These are phyloP conservation scores for Amphichorda felina DNA, from an alignment of 2,329 filamentous ascomycete genomes.

Conservation along the genomic window DNA sequence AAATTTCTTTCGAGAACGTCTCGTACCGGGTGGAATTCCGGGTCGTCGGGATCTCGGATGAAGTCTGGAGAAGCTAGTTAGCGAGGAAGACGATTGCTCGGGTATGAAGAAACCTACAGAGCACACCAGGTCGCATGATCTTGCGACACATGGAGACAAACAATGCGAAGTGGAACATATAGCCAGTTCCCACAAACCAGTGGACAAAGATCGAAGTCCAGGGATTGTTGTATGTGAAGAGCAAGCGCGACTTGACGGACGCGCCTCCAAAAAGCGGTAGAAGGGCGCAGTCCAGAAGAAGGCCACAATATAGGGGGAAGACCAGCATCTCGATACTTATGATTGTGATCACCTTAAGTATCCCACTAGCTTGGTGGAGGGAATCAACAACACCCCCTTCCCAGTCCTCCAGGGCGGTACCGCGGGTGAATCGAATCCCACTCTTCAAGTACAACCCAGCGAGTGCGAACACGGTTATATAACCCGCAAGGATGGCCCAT, in stretches of 20 bases:
- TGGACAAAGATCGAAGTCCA: slow-evolving; percentile 91
- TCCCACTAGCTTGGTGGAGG: slow-evolving; percentile 85
- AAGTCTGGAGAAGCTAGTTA: slow-evolving; percentile 49
- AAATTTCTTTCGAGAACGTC: slow-evolving; percentile 92
- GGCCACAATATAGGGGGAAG: slow-evolving; percentile 90
- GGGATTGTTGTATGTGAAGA: slow-evolving; percentile 69
- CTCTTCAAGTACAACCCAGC: slow-evolving; percentile 72
- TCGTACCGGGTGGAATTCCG: slow-evolving; percentile 93
- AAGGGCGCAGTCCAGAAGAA: slow-evolving; percentile 78
- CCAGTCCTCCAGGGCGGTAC: slow-evolving; percentile 44
- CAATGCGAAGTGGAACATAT: slow-evolving; percentile 99
- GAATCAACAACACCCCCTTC: slow-evolving; percentile 74
- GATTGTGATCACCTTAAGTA: slow-evolving; percentile 95
- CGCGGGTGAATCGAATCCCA: slow-evolving; percentile 54
- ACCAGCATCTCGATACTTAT: slow-evolving; percentile 99
- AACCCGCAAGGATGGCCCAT: slow-evolving; percentile 70
- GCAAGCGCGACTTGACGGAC: slow-evolving; percentile 62
- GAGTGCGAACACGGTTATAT: slow-evolving; percentile 60
- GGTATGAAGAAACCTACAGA: slow-evolving; percentile 51
- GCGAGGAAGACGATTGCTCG: not conserved
- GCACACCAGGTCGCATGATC: slow-evolving; percentile 86
- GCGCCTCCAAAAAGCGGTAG: slow-evolving; percentile 80
- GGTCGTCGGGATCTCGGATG: slow-evolving; percentile 94
- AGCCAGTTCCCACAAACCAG: slow-evolving; percentile 97
- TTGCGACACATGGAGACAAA: slow-evolving; percentile 99